Conservation (phyloP, 1,284 basidiomycete genomes). For the Microbotryum scabiosae region DNA sequence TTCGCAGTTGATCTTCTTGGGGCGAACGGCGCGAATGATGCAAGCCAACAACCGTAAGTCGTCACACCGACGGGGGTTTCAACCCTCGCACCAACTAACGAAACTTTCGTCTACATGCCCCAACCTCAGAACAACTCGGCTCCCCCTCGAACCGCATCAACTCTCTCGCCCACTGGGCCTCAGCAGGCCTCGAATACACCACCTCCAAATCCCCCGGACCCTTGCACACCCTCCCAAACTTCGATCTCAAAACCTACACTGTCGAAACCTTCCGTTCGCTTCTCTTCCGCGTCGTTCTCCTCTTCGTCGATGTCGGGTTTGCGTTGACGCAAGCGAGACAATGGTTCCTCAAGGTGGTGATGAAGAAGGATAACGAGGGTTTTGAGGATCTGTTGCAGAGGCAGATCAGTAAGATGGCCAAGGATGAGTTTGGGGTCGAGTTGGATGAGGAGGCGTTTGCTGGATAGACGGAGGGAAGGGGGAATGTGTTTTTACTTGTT, state of each 20-base stretch:
- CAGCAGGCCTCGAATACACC: constrained; percentile 39
- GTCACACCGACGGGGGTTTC: background rate
- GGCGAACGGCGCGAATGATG: constrained; percentile 67
- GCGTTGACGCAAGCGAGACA: constrained; percentile 39
- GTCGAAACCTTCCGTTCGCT: constrained; percentile 39
- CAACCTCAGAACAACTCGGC: constrained; percentile 50
- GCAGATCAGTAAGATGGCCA: constrained; percentile 43
- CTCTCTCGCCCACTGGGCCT: constrained; percentile 50
- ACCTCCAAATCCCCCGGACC: constrained; percentile 43
- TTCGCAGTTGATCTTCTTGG: constrained; percentile 74
- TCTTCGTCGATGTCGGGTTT: constrained; percentile 44
- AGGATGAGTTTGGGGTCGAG: constrained; percentile 46
- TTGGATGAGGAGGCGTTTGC: constrained; percentile 42
- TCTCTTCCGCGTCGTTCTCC: constrained; percentile 42
- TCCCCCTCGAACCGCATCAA: constrained; percentile 80
- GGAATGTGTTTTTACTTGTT: no score
- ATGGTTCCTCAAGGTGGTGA: constrained; percentile 35
- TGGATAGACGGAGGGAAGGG: constrained; percentile 30
- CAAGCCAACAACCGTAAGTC: constrained; percentile 45
- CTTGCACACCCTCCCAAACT: constrained; percentile 43
- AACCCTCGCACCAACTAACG: background rate
- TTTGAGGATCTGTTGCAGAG: constrained; percentile 37
- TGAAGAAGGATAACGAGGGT: constrained; percentile 29
- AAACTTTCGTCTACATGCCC: background rate
- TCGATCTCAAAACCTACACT: constrained; percentile 41